A percentile compares a stretch with the other conserved stretches of the same genome.
Conservation (phyloP, 2,329 filamentous ascomycete genomes). For the Arthroderma sp. region DNA sequence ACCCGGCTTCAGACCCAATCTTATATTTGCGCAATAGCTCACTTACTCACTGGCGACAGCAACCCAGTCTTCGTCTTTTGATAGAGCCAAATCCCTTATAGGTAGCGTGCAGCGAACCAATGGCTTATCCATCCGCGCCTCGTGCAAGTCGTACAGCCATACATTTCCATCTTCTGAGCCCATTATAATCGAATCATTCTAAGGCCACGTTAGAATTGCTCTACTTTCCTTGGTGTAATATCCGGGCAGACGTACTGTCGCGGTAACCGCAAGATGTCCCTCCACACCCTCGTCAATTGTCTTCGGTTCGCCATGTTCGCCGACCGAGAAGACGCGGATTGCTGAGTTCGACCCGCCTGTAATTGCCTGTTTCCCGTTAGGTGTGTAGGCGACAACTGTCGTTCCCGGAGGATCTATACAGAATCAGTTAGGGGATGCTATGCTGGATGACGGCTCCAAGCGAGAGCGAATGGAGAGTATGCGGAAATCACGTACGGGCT, state of each 20-base stretch:
- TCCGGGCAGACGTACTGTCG: constrained; percentile 38
- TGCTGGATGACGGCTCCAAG: not conserved
- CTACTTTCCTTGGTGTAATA: not conserved
- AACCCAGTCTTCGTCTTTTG: constrained; percentile 70
- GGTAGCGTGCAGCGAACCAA: constrained; percentile 74
- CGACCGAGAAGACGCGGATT: constrained; percentile 82
- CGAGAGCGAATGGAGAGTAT: constrained; percentile 1
- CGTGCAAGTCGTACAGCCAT: constrained; percentile 73
- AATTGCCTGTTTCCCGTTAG: constrained; percentile 71
- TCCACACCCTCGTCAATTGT: constrained; percentile 88
- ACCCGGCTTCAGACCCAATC: constrained; percentile 2
- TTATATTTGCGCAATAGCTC: constrained; percentile 3
- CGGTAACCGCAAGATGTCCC: constrained; percentile 65
- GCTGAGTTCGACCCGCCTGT: constrained; percentile 91
- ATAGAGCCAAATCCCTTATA: constrained; percentile 72
- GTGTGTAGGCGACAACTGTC: constrained; percentile 80
- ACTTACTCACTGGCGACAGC: constrained; percentile 85
- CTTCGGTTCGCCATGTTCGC: constrained; percentile 79
- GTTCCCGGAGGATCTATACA: constrained; percentile 62
- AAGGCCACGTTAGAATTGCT: constrained; percentile 2
- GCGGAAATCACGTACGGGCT: constrained; percentile 32
- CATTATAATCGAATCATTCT: constrained; percentile 73
- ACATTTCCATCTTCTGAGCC: constrained; percentile 94
- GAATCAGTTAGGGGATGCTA: not conserved
- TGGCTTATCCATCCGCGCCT: constrained; percentile 58